Evolutionary conservation across 176 grass and related monocot species (phyloP), one percentile per base, ranked within the genome.

Genomic region (Ensete ventricosum): DNA sequence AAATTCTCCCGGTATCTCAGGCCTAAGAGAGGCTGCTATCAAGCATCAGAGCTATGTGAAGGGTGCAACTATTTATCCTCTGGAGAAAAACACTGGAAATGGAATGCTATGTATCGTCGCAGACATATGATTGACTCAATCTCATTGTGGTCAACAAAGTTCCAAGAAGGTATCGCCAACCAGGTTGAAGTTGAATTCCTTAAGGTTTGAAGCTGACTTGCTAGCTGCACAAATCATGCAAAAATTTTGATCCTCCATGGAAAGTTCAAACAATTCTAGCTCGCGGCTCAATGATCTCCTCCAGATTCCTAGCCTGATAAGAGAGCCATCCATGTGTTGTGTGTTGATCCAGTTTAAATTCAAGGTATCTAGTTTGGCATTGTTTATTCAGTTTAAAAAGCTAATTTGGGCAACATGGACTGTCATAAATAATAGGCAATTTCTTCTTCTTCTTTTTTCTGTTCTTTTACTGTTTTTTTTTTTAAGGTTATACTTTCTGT

Each of bases 41-140:
- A 81, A 76, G 3, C 90, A 98, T 82, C 80, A 90, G 9, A 79
- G 83, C 64, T 89, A 85, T 14, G 64, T 85, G 79, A 83, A 83
- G 74, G 86, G 88, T 24, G 80, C 76, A 67, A 85, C 86, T 10
- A 83, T 85, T 75, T 98, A 98, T 82, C 90, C 94, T 55, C 67
- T 93, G 34, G 94, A 98, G 22, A 82, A 78, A 17, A 82, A 70
- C 58, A 43, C 29, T 0, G 77, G 90, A 29, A 83, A 87, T 53
- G 88, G 90, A 64, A 84, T 89, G 85, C 75, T 98, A 22, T 98
- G 90, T 77, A 85, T 87, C 57, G 58, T 93, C 52, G 81, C 85
- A 14, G 48, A 53, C 10, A 26, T 10, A 53, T 25, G 51, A 13
- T 9, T 4, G 24, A 73, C 34, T 53, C 20, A 16, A 25, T 43